Conservation (phyloP, 1,284 basidiomycete genomes). For the Leccinum variabile region DNA sequence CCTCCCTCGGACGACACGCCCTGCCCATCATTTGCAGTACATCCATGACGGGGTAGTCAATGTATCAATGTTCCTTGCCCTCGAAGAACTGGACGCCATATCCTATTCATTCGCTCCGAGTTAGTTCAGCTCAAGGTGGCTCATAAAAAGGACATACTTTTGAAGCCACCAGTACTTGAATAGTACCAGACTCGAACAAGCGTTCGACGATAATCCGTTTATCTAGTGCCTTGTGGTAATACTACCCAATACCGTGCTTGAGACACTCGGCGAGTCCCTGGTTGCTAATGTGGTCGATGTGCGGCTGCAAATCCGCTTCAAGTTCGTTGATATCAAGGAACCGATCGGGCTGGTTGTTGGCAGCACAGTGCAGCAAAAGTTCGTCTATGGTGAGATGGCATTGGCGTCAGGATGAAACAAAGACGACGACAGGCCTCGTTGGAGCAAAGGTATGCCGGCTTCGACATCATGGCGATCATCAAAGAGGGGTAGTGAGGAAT, state of each 20-base stretch:
- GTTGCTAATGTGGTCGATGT: constrained; percentile 80
- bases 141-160: no score
- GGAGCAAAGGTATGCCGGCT: constrained; percentile 95
- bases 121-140: neutral
- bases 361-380: constrained; percentile 84
- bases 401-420: constrained; percentile 91
- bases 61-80: constrained; percentile 82
- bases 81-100: constrained; percentile 95
- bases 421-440: no score
- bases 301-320: constrained; percentile 85
- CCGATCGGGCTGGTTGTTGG: constrained; percentile 81
- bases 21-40: constrained; percentile 99
- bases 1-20: constrained; percentile 86
- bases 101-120: constrained; percentile 52
- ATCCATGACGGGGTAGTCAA: constrained; percentile 97
- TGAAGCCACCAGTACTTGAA: no score
- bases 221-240: no score
- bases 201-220: no score
- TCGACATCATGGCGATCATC: constrained; percentile 99
- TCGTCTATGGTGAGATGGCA: constrained; percentile 93
- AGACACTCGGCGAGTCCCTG: constrained; percentile 68
- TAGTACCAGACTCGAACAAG: no score
- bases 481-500: constrained; percentile 97
- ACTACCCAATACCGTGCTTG: constrained; percentile 90
- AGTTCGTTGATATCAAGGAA: constrained; percentile 91